Evolutionary conservation across 345 rosid genomes (phyloP).

Genomic region (Aquilaria malaccensis): DNA sequence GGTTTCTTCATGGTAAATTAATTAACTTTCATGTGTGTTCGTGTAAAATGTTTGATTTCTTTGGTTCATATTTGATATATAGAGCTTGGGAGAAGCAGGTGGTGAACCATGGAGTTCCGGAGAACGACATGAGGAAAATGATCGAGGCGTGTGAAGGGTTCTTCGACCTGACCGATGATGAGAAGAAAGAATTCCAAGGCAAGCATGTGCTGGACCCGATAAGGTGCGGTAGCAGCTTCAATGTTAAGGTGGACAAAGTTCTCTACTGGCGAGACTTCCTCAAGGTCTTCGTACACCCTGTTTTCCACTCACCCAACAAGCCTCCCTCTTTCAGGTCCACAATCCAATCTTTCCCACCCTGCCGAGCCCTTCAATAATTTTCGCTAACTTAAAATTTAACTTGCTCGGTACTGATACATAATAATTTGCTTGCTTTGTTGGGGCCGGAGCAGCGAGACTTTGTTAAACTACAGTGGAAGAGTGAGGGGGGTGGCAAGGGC

Average conservation of each 20-base stretch:
- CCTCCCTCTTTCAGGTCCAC: constrained; percentile 38
- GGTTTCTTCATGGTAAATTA: constrained; percentile 51
- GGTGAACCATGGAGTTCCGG: constrained; percentile 42
- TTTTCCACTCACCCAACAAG: constrained; percentile 35
- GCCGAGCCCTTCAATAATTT: background rate
- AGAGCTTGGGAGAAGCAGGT: constrained; percentile 16
- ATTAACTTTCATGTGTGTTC: background rate
- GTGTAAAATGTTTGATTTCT: background rate
- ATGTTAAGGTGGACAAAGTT: constrained; percentile 29
- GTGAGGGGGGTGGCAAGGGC: constrained; percentile 24
- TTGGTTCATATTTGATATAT: background rate
- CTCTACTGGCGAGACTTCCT: constrained; percentile 51
- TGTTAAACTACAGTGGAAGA: constrained; percentile 23
- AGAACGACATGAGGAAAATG: constrained; percentile 29
- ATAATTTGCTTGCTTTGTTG: background rate
- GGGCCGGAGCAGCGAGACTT: constrained; percentile 21
- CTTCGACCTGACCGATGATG: constrained; percentile 43
- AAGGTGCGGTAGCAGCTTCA: constrained; percentile 53
- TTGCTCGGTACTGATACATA: background rate
- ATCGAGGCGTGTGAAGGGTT: constrained; percentile 21
- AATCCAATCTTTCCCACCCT: background rate
- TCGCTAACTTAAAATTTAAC: background rate
- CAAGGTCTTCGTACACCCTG: constrained; percentile 35
- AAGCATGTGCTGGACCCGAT: constrained; percentile 48
- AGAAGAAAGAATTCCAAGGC: constrained; percentile 32